Evolutionary conservation across 2,329 filamentous ascomycete species (phyloP).

Genomic region (Epichloe hybrida): DNA sequence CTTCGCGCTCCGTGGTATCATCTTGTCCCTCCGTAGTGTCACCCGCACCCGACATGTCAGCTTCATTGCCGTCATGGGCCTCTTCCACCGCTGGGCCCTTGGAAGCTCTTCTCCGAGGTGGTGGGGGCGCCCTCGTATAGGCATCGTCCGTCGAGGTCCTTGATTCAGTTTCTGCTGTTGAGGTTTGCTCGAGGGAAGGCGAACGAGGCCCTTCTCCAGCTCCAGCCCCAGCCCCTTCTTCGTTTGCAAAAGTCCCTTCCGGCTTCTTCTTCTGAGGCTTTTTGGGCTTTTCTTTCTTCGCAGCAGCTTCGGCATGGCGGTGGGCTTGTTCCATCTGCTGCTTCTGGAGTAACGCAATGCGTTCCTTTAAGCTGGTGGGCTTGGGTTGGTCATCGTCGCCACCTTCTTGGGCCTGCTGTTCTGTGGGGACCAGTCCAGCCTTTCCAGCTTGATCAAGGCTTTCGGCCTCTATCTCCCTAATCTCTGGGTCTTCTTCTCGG

Average conservation of each 20-base stretch:
- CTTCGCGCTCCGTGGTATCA: conserved; percentile 56
- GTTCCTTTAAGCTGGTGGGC: conserved; percentile 83
- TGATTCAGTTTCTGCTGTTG: conserved; percentile 32
- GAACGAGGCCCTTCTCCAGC: conserved; percentile 17
- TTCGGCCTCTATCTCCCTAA: conserved; percentile 52
- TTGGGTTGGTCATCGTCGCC: conserved; percentile 73
- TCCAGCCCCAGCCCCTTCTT: conserved; percentile 13
- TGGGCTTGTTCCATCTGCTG: conserved; percentile 85
- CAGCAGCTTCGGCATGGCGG: conserved; percentile 61
- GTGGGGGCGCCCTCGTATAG: conserved; percentile 23
- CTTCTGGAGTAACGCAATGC: conserved; percentile 85
- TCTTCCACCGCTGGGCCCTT: conserved; percentile 29
- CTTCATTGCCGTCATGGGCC: conserved; percentile 48
- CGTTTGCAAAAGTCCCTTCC: conserved; percentile 26
- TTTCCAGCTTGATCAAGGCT: conserved; percentile 53
- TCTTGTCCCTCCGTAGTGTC: conserved; percentile 50
- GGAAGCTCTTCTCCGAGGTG: conserved; percentile 39
- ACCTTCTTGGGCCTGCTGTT: conserved; percentile 27
- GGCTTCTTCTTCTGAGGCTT: conserved; percentile 54
- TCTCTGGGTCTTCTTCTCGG: conserved; percentile 73
- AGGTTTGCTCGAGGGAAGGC: conserved; percentile 28
- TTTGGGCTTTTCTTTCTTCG: conserved; percentile 83
- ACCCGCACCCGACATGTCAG: conserved; percentile 50
- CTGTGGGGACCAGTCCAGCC: conserved; percentile 43
- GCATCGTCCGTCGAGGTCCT: conserved; percentile 38